Evolutionary conservation across 1,139 yeast species (phyloP), one percentile per base, ranked within the genome.

Genomic region (Debaryomyces nepalensis): DNA sequence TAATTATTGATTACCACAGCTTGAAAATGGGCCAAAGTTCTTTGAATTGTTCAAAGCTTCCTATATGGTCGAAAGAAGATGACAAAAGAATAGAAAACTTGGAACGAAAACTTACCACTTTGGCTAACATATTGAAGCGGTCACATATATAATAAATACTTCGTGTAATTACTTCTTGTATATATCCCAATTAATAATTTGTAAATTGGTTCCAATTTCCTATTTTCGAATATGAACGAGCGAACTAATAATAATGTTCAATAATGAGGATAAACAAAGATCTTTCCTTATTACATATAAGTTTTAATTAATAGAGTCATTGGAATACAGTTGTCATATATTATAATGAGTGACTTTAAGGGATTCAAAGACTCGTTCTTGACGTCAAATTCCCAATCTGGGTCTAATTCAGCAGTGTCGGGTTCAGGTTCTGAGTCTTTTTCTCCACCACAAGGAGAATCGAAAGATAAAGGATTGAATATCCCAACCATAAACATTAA

Each of bases 21-120:
- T 52, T 72, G 46, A 65, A 65, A 44, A 58, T 59, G 59, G 73
- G 71, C 8, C 61, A 61, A 37, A 43, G 47, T 6, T 33, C 39
- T 45, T 36, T 55, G 18, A 52, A 57, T 38, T 41, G 40, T 23
- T 52, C 58, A 2, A 51, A 53, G 9, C 45, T 62, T 10, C 65
- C 70, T 2, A 55, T 70, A 4, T 70, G 74, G 72, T 57, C 70
- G 18, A 43, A 47, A 12, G 75, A 71, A 39, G 75, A 71, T 41
- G 73, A 70, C 39, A 54, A 44, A 40, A 54, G 75, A 37, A 67
- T 63, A 0, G 49, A 49, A 23, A 57, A 55, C 38, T 55, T 73
- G 41, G 69, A 65, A 46, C 42, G 45, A 22, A 59, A 48, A 21
- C 47, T 57, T 26, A 31, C 46, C 20, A 36, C 32, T 10, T 44